Percentiles rank a stretch among this genome's conserved stretches.
Evolutionary conservation across 352 stramenopile genomes (phyloP).

Genomic region (Phytophthora meadii): DNA sequence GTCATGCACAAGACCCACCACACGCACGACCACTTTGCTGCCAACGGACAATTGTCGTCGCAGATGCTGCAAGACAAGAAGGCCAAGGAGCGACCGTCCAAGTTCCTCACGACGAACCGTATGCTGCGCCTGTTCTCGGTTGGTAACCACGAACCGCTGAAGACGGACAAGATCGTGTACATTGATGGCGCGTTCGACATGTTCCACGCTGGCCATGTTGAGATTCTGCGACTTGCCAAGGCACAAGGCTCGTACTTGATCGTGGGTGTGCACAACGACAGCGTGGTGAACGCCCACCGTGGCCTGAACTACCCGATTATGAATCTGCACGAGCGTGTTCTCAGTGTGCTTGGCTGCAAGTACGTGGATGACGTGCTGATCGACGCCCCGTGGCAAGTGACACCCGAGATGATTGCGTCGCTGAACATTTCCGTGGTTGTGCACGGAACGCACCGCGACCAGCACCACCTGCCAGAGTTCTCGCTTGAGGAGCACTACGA

Average conservation of each 20-base stretch:
- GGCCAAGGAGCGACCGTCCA: conserved; percentile 83
- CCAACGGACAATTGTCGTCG: conserved; percentile 81
- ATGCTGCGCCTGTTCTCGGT: conserved; percentile 94
- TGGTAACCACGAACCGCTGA: conserved; percentile 88
- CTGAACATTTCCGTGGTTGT: conserved; percentile 88
- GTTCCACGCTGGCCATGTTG: conserved; percentile 98
- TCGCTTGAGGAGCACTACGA: conserved; percentile 86
- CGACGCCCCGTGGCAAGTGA: conserved; percentile 95
- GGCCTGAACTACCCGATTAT: conserved; percentile 97
- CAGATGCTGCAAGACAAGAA: conserved; percentile 64
- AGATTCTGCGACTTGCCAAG: conserved; percentile 95
- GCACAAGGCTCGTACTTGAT: conserved; percentile 96
- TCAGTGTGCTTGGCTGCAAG: conserved; percentile 96
- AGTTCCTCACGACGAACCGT: conserved; percentile 96
- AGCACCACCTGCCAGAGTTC: conserved; percentile 60
- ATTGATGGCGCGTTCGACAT: conserved; percentile 99
- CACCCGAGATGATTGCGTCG: conserved; percentile 96
- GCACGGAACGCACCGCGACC: conserved; percentile 88
- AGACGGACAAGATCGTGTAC: conserved; percentile 95
- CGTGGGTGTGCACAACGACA: conserved; percentile 97
- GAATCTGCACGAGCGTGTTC: conserved; percentile 98
- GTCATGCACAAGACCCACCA: conserved; percentile 96
- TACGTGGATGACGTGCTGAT: conserved; percentile 99
- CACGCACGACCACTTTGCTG: conserved; percentile 77
- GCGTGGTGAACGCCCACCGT: conserved; percentile 89